Evolutionary conservation across 2,329 filamentous ascomycete genomes (phyloP), one percentile per base, ranked within the genome.

Genomic region (Ophiocordyceps unilateralis): DNA sequence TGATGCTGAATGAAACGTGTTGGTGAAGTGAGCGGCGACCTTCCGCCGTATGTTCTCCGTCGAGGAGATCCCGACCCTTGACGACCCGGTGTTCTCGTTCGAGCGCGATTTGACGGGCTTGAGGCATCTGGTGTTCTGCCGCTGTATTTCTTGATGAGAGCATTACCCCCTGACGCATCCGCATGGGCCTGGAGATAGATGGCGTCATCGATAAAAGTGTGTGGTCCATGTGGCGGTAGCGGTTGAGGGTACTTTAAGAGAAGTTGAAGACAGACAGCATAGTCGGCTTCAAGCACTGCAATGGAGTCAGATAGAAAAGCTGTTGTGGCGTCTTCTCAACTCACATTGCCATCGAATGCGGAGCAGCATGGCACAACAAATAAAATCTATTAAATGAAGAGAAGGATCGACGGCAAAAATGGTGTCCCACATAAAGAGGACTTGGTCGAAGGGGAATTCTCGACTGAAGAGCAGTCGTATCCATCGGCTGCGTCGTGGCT

Each of bases 351-450:
- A 95, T 44, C 89, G 77, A 51, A 96, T 86, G 41, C 91, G 76
- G 39, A 98, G 67, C 21, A 98, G 67, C 88, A 98, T 96, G 6
- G 87, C 81, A 42, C 95, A 78, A 51, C 88, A 95, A n/a, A 95
- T 79, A 44, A 91, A 70, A 55, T 96, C 86, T 50, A 96, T 77
- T 26, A 96, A 66, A 41, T 87, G 77, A 23, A 94, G 63, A 1
- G 74, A 72, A 8, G 89, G 73, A 52, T 94, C 88, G 53, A 93
- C 77, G 2, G 88, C 83, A 57, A 98, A 93, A 1, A 98, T 68
- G 8, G 80, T 74, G 62, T 98, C 91, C 91, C 91, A 98, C 44
- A 98, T 72, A 20, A 76, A 67, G 32, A 98, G 72, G 36, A 88
- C 72, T 47, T 93, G 78, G 43, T 88, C 77, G 47, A 96, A 93